Base-by-base conservation (phyloP, 768 basidiomycete species). In the Pleurotus citrinopileatus region DNA sequence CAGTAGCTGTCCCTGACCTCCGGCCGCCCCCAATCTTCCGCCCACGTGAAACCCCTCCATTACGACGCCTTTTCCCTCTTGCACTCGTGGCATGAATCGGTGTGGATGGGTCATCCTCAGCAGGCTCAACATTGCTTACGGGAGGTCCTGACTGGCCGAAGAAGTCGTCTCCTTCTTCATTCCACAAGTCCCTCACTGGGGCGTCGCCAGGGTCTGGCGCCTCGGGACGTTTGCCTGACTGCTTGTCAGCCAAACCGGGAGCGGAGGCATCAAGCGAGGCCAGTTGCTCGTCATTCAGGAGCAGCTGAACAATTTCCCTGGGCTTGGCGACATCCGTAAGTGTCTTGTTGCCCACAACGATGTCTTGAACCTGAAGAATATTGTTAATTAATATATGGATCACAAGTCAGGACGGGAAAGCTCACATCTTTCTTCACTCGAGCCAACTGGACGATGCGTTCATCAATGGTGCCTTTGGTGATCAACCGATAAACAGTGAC, bases 301-400 rank as follows among this genome's bases (percentile, higher is more conserved):
- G 76, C 42, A 99, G 70, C 57, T 94, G 94, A 13, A 96, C 96
- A 52, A 99, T 97, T 68, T 99, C 97, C 71, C 92, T 95, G 23
- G 94, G 92, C 67, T 94, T 95, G 17, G 93, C 84, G 51, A 90
- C 89, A 58, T 97, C 94, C 1, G 90, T 92, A 66, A 97, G 86
- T 57, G 84, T 93, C 71, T 97, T 98, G 72, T 91, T 95, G 50
- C 97, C 97, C 6, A 99, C 97, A 50, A 99, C 97, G 56, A 98
- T 96, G 62, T 99, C 97, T 84, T 98, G 97, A 3, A 98, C 95
- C 93, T 95, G 54, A 52, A 29, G 55, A 23, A 56, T 47, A 32
- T n/a, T 4, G 46, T 22, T 34, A 32, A 42, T 23, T 55, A 28
- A 53, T 12, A 28, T 19, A 17, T 53, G 50, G 45, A 38, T 50